Conservation (phyloP, 306 rosid genomes). For the Medicago arabica region DNA sequence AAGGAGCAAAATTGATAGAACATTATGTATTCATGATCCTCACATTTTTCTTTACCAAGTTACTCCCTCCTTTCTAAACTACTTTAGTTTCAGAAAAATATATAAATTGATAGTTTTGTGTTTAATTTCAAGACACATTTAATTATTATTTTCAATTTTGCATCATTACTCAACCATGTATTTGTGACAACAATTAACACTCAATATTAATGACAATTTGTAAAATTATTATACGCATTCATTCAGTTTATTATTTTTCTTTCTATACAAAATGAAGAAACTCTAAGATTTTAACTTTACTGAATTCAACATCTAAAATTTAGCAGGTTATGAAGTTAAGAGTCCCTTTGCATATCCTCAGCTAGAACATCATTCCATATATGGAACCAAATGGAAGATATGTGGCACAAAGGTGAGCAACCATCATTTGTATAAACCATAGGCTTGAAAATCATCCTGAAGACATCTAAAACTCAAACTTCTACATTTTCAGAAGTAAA, state of each 20-base stretch:
- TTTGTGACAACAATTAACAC: too few relatives aligned
- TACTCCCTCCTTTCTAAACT: too few relatives aligned
- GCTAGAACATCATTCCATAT: slow-evolving; percentile 10
- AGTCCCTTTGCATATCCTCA: not conserved
- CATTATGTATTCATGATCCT: too few relatives aligned
- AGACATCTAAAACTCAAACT: not conserved
- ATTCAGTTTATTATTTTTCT: not conserved
- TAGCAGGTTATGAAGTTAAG: not conserved
- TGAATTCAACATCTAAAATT: slow-evolving; percentile 14
- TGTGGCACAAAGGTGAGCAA: slow-evolving; percentile 15
- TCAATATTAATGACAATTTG: too few relatives aligned
- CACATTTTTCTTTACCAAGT: too few relatives aligned
- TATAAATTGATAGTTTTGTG: too few relatives aligned
- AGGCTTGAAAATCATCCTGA: not conserved
- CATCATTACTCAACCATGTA: too few relatives aligned
- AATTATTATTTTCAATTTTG: too few relatives aligned
- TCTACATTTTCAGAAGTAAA: not conserved
- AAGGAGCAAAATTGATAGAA: too few relatives aligned
- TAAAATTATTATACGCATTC: too few relatives aligned
- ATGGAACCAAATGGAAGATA: slow-evolving; percentile 26
- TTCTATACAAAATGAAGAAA: not conserved
- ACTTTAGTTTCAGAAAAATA: too few relatives aligned
- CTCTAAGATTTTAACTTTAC: not conserved
- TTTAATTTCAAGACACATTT: too few relatives aligned
- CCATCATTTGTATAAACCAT: not conserved